phyloP scores from a whole-genome alignment of 441 rosid genomes.

The Aleurites moluccanus region DNA sequence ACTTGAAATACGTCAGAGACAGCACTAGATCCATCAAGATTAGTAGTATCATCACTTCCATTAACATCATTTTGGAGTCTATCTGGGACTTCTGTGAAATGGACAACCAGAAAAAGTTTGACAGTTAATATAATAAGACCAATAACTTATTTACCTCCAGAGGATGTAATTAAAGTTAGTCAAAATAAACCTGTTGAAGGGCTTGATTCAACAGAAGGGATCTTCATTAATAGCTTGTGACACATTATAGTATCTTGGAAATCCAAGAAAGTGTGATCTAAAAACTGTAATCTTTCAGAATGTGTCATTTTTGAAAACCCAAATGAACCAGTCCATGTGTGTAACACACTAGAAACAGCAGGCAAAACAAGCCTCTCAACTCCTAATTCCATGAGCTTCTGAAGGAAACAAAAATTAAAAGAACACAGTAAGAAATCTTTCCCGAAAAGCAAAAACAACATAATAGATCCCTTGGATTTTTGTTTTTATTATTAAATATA shows the following conservation, averaged over 20 bases:
- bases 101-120: conserved; percentile 12
- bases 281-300: conserved; percentile 49
- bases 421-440: neutral
- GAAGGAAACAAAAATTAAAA: conserved; percentile 26
- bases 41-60: conserved; percentile 27
- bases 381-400: conserved; percentile 74
- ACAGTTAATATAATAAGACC: conserved; percentile 1
- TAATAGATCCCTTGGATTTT: neutral
- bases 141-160: conserved; percentile 6
- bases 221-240: conserved; percentile 49
- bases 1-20: conserved; percentile 39
- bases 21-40: conserved; percentile 36
- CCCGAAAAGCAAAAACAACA: neutral
- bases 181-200: conserved; percentile 35
- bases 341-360: conserved; percentile 63
- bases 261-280: conserved; percentile 56
- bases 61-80: conserved; percentile 27
- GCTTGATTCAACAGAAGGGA: conserved; percentile 28
- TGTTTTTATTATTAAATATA: neutral
- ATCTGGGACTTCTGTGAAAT: conserved; percentile 38
- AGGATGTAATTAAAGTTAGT: conserved; percentile 4
- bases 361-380: conserved; percentile 74
- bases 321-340: conserved; percentile 76
- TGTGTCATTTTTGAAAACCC: conserved; percentile 64
- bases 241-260: conserved; percentile 74